These are phyloP conservation scores for Hyphopichia fennica DNA, from an alignment of 1,139 yeast species.

Conservation along the genomic window DNA sequence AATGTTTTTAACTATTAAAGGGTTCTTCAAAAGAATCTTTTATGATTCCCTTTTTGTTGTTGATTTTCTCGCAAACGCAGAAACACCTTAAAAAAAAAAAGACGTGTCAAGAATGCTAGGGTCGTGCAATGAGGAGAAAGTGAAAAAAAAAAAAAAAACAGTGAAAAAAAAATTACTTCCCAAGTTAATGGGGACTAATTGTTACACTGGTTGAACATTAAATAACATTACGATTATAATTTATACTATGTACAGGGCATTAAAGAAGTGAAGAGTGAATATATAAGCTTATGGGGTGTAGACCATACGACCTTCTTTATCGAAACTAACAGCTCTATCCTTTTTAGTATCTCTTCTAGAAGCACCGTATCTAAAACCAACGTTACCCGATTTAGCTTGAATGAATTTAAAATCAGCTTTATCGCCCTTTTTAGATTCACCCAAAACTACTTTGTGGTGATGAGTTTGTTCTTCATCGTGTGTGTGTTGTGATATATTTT, in stretches of 20 bases:
- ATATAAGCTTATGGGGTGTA: slow-evolving; percentile 20
- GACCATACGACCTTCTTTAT: slow-evolving; percentile 65
- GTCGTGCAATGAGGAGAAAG: slow-evolving; percentile 1
- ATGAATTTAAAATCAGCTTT: slow-evolving; percentile 71
- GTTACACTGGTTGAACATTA: background rate
- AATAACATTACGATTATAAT: too few relatives aligned
- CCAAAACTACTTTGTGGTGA: slow-evolving; percentile 41
- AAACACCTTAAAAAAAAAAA: background rate
- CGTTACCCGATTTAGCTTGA: slow-evolving; percentile 74
- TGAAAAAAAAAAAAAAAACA: too few relatives aligned
- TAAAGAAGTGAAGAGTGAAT: background rate
- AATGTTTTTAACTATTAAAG: background rate
- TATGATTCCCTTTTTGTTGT: background rate
- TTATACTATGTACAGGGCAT: background rate
- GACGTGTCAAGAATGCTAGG: slow-evolving; percentile 1
- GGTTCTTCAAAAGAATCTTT: background rate
- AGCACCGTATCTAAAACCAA: slow-evolving; percentile 92
- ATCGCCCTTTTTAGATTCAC: slow-evolving; percentile 56
- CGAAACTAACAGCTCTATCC: slow-evolving; percentile 76
- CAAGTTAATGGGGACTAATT: too few relatives aligned
- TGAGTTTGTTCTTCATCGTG: slow-evolving; percentile 23
- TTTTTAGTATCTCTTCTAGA: slow-evolving; percentile 85
- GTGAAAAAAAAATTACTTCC: background rate
- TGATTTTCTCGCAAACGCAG: background rate
- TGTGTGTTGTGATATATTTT: slow-evolving; percentile 57